Evolutionary conservation across 2,329 filamentous ascomycete species (phyloP).

Genomic region (Sporothrix pseudoabietina): DNA sequence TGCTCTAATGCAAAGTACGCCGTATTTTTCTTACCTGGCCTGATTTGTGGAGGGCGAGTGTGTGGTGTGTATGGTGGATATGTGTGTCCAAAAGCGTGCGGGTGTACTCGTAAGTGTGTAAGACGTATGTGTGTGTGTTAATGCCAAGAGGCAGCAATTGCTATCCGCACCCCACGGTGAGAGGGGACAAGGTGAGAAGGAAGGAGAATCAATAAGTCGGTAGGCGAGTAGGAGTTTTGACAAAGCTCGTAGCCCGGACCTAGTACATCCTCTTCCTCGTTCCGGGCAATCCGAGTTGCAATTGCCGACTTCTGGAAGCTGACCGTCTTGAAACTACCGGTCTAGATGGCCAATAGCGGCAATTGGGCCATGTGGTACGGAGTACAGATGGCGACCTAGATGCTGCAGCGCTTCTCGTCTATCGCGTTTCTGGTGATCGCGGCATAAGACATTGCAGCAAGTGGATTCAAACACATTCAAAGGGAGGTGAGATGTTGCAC

Average conservation of each 20-base stretch:
- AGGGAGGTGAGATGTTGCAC: neutral
- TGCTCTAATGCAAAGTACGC: neutral
- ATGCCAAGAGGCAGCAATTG: neutral
- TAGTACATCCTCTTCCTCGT: neutral
- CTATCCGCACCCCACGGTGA: slow-evolving; percentile 18
- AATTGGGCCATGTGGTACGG: neutral
- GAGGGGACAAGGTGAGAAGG: neutral
- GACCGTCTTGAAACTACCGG: neutral
- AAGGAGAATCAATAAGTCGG: neutral
- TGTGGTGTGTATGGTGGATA: neutral
- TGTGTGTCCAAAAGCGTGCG: neutral
- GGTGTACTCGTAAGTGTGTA: neutral
- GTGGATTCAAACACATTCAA: neutral
- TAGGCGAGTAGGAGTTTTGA: neutral
- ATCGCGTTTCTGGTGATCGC: neutral
- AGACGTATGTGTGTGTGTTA: neutral
- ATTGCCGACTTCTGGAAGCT: neutral
- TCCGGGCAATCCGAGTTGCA: too few relatives aligned
- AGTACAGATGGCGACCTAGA: neutral
- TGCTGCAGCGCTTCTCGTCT: slow-evolving; percentile 2
- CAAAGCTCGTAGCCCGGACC: neutral
- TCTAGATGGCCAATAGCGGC: neutral
- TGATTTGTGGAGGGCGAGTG: neutral
- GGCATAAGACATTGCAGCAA: neutral
- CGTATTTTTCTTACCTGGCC: neutral